Percentiles rank a stretch among this genome's conserved stretches.
Evolutionary conservation across 1,284 basidiomycete genomes (phyloP).

Genomic region (Rhodotorula sp.): DNA sequence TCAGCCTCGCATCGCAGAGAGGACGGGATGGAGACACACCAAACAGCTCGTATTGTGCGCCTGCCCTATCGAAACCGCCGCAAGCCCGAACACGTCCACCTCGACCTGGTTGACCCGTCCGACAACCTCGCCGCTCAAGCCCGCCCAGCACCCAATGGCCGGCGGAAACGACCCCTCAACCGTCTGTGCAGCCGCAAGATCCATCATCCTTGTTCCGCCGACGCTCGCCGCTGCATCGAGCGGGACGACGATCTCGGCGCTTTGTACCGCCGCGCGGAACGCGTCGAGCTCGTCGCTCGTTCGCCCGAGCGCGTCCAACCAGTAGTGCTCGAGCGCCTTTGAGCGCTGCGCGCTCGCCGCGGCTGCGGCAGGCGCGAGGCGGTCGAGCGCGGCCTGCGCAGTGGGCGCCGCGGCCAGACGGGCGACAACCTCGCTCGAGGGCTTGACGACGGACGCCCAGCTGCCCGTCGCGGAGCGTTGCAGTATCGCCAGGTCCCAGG

Average conservation of each 20-base stretch:
- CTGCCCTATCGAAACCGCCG: background rate
- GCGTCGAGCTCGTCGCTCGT: conserved; percentile 10
- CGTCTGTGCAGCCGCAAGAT: background rate
- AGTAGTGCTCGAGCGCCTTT: conserved; percentile 28
- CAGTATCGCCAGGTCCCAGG: conserved; percentile 31
- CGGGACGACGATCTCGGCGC: conserved; percentile 29
- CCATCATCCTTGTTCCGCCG: background rate
- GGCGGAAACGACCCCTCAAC: conserved; percentile 20
- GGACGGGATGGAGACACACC: background rate
- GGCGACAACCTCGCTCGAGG: background rate
- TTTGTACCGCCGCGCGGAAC: conserved; percentile 16
- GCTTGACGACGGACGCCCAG: background rate
- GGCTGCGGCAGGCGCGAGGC: conserved; percentile 12
- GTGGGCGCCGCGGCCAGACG: background rate
- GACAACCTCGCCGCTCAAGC: background rate
- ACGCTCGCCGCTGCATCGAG: conserved; percentile 15
- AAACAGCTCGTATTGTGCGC: background rate
- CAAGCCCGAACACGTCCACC: conserved; percentile 22
- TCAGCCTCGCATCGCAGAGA: background rate
- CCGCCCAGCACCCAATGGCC: conserved; percentile 18
- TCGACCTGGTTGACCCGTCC: conserved; percentile 27
- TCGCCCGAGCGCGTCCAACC: conserved; percentile 20
- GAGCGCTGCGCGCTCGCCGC: conserved; percentile 30
- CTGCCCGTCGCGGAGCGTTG: background rate
- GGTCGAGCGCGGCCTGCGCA: conserved; percentile 14